Conservation (phyloP, 768 basidiomycete species). For the Mycena vulgaris region DNA sequence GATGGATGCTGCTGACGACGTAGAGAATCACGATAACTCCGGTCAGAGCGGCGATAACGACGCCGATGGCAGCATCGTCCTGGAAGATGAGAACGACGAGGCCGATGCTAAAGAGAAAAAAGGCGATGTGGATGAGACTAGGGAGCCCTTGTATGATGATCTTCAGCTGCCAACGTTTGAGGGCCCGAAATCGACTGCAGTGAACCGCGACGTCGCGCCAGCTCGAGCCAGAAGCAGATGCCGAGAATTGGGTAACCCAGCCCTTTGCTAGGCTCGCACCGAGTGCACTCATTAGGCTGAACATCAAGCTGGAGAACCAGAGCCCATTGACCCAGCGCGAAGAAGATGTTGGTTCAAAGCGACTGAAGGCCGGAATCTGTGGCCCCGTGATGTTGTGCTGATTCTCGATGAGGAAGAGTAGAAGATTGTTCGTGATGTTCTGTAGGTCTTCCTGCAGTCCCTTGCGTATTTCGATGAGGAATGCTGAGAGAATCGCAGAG, state of each 20-base stretch:
- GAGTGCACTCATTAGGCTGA: conserved; percentile 12
- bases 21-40: neutral
- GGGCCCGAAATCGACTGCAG: neutral
- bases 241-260: conserved; percentile 16
- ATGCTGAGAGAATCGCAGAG: conserved; percentile 15
- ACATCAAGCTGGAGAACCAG: conserved; percentile 19
- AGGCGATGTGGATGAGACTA: neutral
- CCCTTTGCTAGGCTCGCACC: conserved; percentile 17
- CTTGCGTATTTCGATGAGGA: conserved; percentile 20
- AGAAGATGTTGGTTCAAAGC: neutral
- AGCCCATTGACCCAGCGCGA: conserved; percentile 11
- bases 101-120: neutral
- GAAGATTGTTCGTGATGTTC: conserved; percentile 10
- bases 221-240: neutral
- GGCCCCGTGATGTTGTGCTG: neutral
- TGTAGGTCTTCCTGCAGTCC: conserved; percentile 8
- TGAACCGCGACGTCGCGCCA: neutral
- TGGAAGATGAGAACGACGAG: conserved; percentile 1
- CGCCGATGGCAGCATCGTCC: too few relatives aligned
- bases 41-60: too few relatives aligned
- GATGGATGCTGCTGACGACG: neutral
- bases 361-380: neutral
- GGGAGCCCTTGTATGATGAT: conserved; percentile 8
- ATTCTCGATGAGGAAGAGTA: neutral
- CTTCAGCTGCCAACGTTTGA: conserved; percentile 6